Percentiles rank a stretch among this genome's conserved stretches.
Conservation (phyloP, 78 protist species). For the Guillardia theta region DNA sequence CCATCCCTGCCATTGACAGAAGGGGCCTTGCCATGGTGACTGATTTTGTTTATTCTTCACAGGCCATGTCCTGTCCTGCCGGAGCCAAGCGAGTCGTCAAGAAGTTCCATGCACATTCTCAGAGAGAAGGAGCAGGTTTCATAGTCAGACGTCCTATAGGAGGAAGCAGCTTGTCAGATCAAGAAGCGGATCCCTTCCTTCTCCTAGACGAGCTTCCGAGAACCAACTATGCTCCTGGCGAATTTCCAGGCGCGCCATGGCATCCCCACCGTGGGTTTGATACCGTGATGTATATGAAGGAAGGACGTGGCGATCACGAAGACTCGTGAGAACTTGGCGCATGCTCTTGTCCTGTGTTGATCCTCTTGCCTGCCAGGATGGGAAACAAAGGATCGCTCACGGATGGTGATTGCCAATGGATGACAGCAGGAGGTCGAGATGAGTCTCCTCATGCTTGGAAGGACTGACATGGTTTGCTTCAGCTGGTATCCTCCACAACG, state of each 20-base stretch:
- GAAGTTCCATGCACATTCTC: not conserved
- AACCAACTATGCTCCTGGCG: not conserved
- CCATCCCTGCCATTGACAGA: too few species aligned
- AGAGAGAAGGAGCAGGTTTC: not conserved
- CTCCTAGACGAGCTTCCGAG: not conserved
- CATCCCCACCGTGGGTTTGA: slow-evolving; percentile 51
- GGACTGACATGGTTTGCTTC: not conserved
- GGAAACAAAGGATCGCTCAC: slow-evolving; percentile 1
- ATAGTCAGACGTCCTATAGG: not conserved
- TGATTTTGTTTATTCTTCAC: too few species aligned
- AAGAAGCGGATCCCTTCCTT: slow-evolving; percentile 14
- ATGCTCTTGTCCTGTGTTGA: not conserved
- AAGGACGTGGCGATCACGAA: slow-evolving; percentile 32
- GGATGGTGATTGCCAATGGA: slow-evolving; percentile 38
- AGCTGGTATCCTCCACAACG: not conserved
- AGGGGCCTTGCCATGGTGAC: too few species aligned
- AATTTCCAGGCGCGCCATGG: slow-evolving; percentile 45
- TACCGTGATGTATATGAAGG: slow-evolving; percentile 44
- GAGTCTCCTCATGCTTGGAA: not conserved
- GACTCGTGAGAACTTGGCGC: not conserved
- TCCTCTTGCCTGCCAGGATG: not conserved
- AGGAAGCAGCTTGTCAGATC: not conserved
- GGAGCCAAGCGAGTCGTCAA: not conserved
- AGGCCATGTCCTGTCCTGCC: too few species aligned
- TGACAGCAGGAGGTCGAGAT: slow-evolving; percentile 19